Evolutionary conservation across 371 early-diverging fungal species (phyloP).

Genomic region (Parasitella parasitica): DNA sequence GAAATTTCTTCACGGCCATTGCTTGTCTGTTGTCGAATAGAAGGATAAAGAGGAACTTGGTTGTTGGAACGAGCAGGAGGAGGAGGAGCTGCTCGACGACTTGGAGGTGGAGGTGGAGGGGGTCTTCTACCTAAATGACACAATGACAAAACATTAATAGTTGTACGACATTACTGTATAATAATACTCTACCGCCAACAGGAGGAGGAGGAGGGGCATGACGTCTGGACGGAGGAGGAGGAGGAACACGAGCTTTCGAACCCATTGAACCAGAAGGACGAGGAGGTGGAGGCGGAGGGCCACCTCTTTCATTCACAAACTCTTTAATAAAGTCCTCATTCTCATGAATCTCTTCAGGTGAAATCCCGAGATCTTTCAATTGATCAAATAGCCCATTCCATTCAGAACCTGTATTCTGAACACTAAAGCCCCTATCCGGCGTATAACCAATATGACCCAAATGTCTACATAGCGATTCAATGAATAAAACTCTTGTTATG

Average conservation of each 20-base stretch:
- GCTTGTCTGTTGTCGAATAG: not conserved
- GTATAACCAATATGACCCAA: constrained; percentile 80
- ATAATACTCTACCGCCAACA: constrained; percentile 30
- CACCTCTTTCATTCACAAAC: constrained; percentile 46
- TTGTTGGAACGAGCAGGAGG: not conserved
- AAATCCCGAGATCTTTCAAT: constrained; percentile 45
- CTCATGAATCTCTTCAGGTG: constrained; percentile 41
- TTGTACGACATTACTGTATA: not conserved
- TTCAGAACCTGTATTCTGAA: constrained; percentile 79
- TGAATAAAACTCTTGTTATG: not conserved
- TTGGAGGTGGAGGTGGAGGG: constrained; percentile 41
- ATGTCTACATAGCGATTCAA: constrained; percentile 46
- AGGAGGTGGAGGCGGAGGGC: constrained; percentile 30
- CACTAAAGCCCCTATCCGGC: constrained; percentile 80
- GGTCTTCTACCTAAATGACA: constrained; percentile 36
- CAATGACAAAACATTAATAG: not conserved
- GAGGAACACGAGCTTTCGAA: constrained; percentile 12
- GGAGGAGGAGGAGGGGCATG: constrained; percentile 35
- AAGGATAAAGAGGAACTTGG: not conserved
- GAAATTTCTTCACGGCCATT: not conserved
- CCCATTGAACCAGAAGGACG: constrained; percentile 13
- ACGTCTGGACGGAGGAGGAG: constrained; percentile 39
- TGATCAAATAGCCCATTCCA: constrained; percentile 72
- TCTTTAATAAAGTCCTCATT: constrained; percentile 50
- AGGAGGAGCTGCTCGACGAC: constrained; percentile 6